phyloP scores from a whole-genome alignment of 352 stramenopile species.

The Phytophthora syringae region DNA sequence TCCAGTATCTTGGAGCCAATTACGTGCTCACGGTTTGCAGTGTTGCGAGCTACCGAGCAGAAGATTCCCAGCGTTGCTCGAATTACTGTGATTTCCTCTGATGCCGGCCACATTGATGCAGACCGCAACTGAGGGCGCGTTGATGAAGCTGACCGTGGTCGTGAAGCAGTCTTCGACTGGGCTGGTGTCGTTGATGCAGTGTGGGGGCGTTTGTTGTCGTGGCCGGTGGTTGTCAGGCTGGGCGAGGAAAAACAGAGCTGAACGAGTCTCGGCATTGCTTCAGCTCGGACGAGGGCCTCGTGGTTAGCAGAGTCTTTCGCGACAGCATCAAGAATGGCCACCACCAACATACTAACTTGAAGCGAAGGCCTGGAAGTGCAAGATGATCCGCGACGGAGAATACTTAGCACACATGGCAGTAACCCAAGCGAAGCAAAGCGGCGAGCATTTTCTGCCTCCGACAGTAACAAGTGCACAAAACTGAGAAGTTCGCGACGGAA shows the following conservation, averaged over 20 bases:
- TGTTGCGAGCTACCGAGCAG: constrained; percentile 67
- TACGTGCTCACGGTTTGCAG: constrained; percentile 58
- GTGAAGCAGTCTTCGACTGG: constrained; percentile 8
- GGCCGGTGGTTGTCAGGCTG: constrained; percentile 1
- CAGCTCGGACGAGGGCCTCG: constrained; percentile 49
- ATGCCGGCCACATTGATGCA: constrained; percentile 23
- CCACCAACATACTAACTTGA: constrained; percentile 56
- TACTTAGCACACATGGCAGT: constrained; percentile 56
- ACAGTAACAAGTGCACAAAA: constrained; percentile 64
- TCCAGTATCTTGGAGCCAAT: constrained; percentile 72
- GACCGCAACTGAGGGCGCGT: constrained; percentile 11
- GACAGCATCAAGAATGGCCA: constrained; percentile 65
- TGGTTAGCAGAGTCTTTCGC: constrained; percentile 61
- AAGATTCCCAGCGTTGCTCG: constrained; percentile 62
- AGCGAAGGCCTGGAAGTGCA: constrained; percentile 25
- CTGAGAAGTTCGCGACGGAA: constrained; percentile 72
- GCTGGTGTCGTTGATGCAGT: constrained; percentile 16
- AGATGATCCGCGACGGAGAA: constrained; percentile 38
- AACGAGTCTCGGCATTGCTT: constrained; percentile 54
- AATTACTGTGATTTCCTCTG: constrained; percentile 30
- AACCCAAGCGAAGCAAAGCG: constrained; percentile 66
- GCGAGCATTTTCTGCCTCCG: constrained; percentile 61
- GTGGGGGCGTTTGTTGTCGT: constrained; percentile 17
- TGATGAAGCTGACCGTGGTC: constrained; percentile 21
- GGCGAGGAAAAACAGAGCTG: constrained; percentile 54